A percentile compares a stretch with the other conserved stretches of the same genome.
Evolutionary conservation across 2,329 filamentous ascomycete genomes (phyloP).

Genomic region (Ophiocordyceps camponoti-floridani): DNA sequence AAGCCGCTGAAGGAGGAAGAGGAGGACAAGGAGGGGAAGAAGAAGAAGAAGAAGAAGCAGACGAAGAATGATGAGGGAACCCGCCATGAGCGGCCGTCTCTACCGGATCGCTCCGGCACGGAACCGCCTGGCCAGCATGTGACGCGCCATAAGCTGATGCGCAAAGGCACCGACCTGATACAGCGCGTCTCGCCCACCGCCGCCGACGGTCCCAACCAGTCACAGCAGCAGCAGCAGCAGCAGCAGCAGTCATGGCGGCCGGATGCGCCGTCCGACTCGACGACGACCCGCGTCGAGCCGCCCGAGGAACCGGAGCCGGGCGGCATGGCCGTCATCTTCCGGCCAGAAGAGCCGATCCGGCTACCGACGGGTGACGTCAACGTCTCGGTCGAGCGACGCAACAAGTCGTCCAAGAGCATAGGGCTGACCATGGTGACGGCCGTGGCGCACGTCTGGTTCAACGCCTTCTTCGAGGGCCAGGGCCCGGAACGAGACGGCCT

Average conservation of each 20-base stretch:
- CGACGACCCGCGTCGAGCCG: slow-evolving; percentile 2
- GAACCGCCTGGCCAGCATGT: not conserved
- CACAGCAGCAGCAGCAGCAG: not conserved
- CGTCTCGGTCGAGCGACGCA: slow-evolving; percentile 74
- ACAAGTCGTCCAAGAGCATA: slow-evolving; percentile 57
- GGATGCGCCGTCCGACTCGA: not conserved
- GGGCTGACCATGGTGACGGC: slow-evolving; percentile 82
- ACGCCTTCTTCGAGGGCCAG: slow-evolving; percentile 75
- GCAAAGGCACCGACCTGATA: slow-evolving; percentile 15
- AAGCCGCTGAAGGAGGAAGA: not conserved
- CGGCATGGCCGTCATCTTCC: slow-evolving; percentile 62
- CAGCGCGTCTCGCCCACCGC: slow-evolving; percentile 10
- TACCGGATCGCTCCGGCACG: not conserved
- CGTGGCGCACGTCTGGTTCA: slow-evolving; percentile 94
- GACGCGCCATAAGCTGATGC: slow-evolving; percentile 9
- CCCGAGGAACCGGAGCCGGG: slow-evolving; percentile 30
- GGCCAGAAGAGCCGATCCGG: slow-evolving; percentile 47
- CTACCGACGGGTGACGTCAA: slow-evolving; percentile 76
- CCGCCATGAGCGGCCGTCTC: not conserved
- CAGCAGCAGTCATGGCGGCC: not conserved
- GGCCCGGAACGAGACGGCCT: slow-evolving; percentile 50
- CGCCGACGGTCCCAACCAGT: not conserved
- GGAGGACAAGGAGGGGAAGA: too few species aligned
- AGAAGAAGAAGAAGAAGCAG: too few species aligned
- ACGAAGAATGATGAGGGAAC: too few species aligned